Base-by-base conservation (phyloP, 108 stramenopile species). In the Cyclostephanos tholiformis region DNA sequence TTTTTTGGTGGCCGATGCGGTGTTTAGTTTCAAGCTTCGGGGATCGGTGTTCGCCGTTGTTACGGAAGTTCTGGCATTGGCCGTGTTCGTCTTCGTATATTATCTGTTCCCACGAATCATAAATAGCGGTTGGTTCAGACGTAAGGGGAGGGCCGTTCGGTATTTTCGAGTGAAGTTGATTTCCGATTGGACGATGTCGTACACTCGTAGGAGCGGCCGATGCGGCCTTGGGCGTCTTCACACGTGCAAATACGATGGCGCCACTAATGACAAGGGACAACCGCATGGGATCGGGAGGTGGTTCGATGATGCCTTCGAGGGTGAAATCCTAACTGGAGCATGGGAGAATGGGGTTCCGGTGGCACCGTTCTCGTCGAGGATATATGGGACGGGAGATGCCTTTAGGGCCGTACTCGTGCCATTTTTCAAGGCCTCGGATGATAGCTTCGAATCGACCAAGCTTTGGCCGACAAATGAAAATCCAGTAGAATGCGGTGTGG, bases 261-360 rank as follows among this genome's bases (percentile, higher is more conserved):
- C 71, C 38, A 63, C 57, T 12, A 75, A 82, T 59, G 72, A 67
- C 12, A 50, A 44, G 13, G 85, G 85, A 1, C 64, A 71, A n/a
- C 85, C 85, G 0, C 77, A 85, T 26, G 85, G 85, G 17, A n/a
- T 36, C n/a, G 85, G 85, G 20, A 51, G 35, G 12, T 85, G 85
- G 85, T 43, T 52, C 11, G 85, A 85, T 55, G 77, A 85, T 66
- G 25, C 77, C 0, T 82, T 65, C 62, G 51, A 79, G 32, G 85
- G 85, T 11, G 85, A 85, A 60, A 75, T 82, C 14, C 69, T 85
- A 14, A 82, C 74, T 7, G 85, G 85, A 12, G 75, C 26, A 11
- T 85, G 81, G 81, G 53, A 65, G 11, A 49, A 82, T 29, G 85
- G 85, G 5, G 26, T 48, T 5, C 85, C 85, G 22, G 63, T 78